These are phyloP conservation scores for Aspergillus nomiae DNA, from an alignment of 2,329 filamentous ascomycete species.

Conservation along the genomic window DNA sequence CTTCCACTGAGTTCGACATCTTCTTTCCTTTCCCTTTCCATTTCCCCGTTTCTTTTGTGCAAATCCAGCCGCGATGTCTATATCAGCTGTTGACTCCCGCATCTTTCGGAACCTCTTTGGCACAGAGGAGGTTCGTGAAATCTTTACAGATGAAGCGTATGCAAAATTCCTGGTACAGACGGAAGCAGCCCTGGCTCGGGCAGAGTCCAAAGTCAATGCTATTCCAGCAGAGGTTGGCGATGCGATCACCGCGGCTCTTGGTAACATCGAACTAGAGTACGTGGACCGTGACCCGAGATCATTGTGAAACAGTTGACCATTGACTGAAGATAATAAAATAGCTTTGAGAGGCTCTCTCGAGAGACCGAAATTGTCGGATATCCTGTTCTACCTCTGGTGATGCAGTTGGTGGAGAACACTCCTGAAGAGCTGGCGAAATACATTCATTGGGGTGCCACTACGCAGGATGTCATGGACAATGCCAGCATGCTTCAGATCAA, in stretches of 20 bases:
- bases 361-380: slow-evolving; percentile 59
- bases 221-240: slow-evolving; percentile 46
- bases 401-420: slow-evolving; percentile 47
- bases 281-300: background rate
- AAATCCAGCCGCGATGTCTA: slow-evolving; percentile 1
- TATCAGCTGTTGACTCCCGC: slow-evolving; percentile 46
- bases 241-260: slow-evolving; percentile 39
- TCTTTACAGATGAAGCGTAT: slow-evolving; percentile 13
- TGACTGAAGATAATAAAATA: background rate
- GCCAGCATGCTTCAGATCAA: slow-evolving; percentile 58
- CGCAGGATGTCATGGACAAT: slow-evolving; percentile 62
- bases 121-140: slow-evolving; percentile 51
- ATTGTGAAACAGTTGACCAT: background rate
- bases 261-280: slow-evolving; percentile 38
- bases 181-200: slow-evolving; percentile 55
- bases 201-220: slow-evolving; percentile 51
- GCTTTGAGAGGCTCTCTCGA: slow-evolving; percentile 43
- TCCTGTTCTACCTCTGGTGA: slow-evolving; percentile 54
- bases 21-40: background rate
- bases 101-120: slow-evolving; percentile 56
- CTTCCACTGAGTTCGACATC: background rate
- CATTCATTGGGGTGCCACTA: slow-evolving; percentile 62
- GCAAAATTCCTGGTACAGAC: slow-evolving; percentile 43
- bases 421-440: slow-evolving; percentile 45
- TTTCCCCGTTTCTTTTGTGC: too few relatives aligned